Evolutionary conservation across 768 basidiomycete genomes (phyloP).

Genomic region (Leccinum disarticulatum): DNA sequence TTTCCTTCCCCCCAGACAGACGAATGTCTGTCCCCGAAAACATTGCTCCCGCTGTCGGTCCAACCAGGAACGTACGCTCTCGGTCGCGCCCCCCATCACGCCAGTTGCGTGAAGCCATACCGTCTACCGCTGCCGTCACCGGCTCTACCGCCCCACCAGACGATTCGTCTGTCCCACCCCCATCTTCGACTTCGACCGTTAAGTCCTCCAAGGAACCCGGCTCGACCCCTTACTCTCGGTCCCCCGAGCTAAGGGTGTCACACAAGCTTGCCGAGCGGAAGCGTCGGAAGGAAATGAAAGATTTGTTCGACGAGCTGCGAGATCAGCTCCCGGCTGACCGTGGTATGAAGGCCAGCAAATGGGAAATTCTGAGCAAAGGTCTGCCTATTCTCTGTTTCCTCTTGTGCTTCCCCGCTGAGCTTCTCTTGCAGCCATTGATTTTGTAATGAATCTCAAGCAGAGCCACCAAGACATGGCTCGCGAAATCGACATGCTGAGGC

Average conservation of each 20-base stretch:
- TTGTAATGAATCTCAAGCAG: slow-evolving; percentile 76
- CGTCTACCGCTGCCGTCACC: slow-evolving; percentile 36
- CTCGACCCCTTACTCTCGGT: slow-evolving; percentile 88
- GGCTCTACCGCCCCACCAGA: slow-evolving; percentile 40
- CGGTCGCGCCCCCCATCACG: slow-evolving; percentile 74
- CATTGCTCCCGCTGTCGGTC: slow-evolving; percentile 42
- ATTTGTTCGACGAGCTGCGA: slow-evolving; percentile 93
- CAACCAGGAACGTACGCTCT: slow-evolving; percentile 57
- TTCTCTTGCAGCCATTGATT: slow-evolving; percentile 72
- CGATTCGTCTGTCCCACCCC: slow-evolving; percentile 40
- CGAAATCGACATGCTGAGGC: slow-evolving; percentile 76
- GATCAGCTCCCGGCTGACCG: slow-evolving; percentile 91
- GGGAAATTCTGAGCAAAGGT: slow-evolving; percentile 99
- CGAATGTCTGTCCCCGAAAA: slow-evolving; percentile 76
- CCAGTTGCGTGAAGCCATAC: slow-evolving; percentile 45
- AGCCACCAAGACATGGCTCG: slow-evolving; percentile 73
- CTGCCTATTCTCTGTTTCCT: slow-evolving; percentile 16
- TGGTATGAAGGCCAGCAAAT: slow-evolving; percentile 96
- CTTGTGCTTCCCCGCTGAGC: slow-evolving; percentile 1
- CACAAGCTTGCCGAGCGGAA: slow-evolving; percentile 98
- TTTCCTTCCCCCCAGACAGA: slow-evolving; percentile 61
- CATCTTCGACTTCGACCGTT: slow-evolving; percentile 32
- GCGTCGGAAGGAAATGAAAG: slow-evolving; percentile 98
- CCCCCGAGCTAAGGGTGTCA: slow-evolving; percentile 90
- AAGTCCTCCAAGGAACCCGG: slow-evolving; percentile 49